Conservation (phyloP, 2,329 filamentous ascomycete genomes). For the Ophiostoma pallidulum region DNA sequence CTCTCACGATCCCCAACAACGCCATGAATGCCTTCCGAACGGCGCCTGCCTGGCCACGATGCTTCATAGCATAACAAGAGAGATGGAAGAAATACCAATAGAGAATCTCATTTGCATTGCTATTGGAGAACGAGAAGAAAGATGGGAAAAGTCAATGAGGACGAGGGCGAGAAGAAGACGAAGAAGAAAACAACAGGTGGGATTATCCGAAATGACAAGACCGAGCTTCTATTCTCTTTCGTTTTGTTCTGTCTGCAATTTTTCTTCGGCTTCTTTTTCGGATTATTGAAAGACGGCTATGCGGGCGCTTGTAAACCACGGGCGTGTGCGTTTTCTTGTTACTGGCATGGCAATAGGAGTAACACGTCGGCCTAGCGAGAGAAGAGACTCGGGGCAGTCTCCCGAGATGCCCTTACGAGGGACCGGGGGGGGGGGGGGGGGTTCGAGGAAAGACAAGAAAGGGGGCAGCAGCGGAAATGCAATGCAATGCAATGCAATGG, state of each 20-base stretch:
- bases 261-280: slow-evolving; percentile 4
- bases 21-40: no score
- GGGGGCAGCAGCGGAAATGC: no score
- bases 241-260: no score
- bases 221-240: neutral
- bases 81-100: neutral
- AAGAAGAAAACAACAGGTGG: no score
- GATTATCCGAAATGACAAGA: neutral
- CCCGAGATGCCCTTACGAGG: neutral
- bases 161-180: neutral
- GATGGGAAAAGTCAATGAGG: neutral
- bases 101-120: no score
- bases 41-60: no score
- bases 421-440: no score
- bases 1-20: no score
- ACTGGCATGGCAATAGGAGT: neutral
- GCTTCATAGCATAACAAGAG: neutral
- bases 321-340: neutral
- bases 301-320: no score
- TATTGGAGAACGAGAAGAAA: neutral
- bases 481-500: no score
- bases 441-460: no score
- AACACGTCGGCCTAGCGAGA: neutral
- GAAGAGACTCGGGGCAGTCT: neutral
- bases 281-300: slow-evolving; percentile 1